A percentile compares a stretch with the other conserved stretches of the same genome.
phyloP scores from a whole-genome alignment of 768 basidiomycete genomes.

The Mycena latifolia region DNA sequence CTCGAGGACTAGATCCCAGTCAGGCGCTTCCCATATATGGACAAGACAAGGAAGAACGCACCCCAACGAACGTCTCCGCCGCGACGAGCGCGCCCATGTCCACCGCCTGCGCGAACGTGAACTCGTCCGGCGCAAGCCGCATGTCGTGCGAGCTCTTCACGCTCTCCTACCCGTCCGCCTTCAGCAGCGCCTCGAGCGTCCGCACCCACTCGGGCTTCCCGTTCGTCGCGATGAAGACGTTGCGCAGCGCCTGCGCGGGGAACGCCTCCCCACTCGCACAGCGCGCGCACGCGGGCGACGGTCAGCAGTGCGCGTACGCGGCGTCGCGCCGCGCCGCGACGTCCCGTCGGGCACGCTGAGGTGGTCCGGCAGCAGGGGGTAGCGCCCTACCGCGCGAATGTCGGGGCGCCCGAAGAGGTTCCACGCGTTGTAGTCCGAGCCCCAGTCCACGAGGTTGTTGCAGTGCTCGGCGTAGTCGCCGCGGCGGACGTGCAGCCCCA shows the following conservation, averaged over 20 bases:
- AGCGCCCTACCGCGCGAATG: not conserved
- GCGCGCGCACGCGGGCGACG: not conserved
- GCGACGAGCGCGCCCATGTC: slow-evolving; percentile 23
- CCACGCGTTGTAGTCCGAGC: slow-evolving; percentile 24
- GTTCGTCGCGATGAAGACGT: slow-evolving; percentile 26
- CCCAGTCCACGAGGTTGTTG: slow-evolving; percentile 21
- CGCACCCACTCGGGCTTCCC: slow-evolving; percentile 1
- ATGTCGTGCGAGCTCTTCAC: slow-evolving; percentile 23
- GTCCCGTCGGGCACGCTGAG: not conserved
- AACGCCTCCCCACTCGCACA: not conserved
- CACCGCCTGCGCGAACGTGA: slow-evolving; percentile 27
- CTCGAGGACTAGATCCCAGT: slow-evolving; percentile 21
- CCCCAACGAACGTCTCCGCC: slow-evolving; percentile 28
- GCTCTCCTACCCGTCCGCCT: slow-evolving; percentile 1
- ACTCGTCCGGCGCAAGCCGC: slow-evolving; percentile 16
- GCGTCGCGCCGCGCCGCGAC: not conserved
- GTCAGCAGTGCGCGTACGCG: slow-evolving; percentile 24
- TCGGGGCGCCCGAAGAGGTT: slow-evolving; percentile 21
- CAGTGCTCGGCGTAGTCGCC: slow-evolving; percentile 33
- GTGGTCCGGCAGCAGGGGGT: slow-evolving; percentile 24
- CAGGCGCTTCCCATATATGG: no score
- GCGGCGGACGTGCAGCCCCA: slow-evolving; percentile 30
- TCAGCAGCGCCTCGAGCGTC: not conserved
- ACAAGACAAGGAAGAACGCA: slow-evolving; percentile 3
- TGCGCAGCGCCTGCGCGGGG: not conserved